Evolutionary conservation across 352 stramenopile species (phyloP), one percentile per base, ranked within the genome.

Genomic region (Globisporangium ultimum): DNA sequence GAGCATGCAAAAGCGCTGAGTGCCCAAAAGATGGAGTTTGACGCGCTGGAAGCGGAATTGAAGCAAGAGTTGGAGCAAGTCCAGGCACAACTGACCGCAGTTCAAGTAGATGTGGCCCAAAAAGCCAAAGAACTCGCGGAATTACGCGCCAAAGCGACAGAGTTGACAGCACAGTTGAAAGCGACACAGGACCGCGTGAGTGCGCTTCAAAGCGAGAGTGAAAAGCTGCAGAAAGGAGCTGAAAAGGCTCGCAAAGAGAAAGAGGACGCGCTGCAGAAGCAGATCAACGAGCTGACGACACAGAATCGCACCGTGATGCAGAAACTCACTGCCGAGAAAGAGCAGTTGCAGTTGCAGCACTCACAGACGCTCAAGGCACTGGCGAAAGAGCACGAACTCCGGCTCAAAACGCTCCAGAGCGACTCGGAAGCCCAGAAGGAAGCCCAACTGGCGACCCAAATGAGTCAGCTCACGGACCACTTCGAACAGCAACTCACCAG

Each of bases 231-330:
- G 18, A 75, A 61, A n/a, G 22, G 63, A 1, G 54, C 58, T 0
- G 61, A 71, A 11, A 72, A 78, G n/a, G 53, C 49, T 0, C 70
- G 79, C 46, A 77, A 81, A 36, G 71, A 87, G 13, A 70, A 71
- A 24, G 72, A 87, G 34, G 66, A 78, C 24, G 47, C 61, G 21
- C 55, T 77, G 11, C 53, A 70, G 18, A 81, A 71, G 32, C 67
- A 77, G 52, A 32, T 86, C 18, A 61, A 74, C 43, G 72, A 70
- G 4, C 52, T 83, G 0, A 52, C 65, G 10, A 28, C 32, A 7
- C 61, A 81, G 48, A 53, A 64, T 13, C 76, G 80, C 21, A 67
- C 45, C 18, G 55, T 41, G 2, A 53, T 85, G 49, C 71, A 67
- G 22, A 58, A 58, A 20, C 50, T 72, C 18, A 61, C 51, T 2